These are phyloP conservation scores for Lachancea quebecensis DNA, from an alignment of 805 yeast species.

Conservation along the genomic window DNA sequence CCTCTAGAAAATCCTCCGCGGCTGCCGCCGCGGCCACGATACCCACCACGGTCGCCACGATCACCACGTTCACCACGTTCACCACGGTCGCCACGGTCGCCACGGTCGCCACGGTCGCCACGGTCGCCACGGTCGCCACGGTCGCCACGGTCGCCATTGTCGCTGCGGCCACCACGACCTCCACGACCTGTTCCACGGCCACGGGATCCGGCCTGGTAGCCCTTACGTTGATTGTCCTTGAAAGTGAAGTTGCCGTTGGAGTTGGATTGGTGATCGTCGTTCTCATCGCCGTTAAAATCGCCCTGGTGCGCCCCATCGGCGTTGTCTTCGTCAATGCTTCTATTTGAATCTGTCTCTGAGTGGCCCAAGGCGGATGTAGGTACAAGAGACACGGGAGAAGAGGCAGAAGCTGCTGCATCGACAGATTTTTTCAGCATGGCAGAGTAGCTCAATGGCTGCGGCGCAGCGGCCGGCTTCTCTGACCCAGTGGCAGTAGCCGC, in stretches of 20 bases:
- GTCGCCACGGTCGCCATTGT: constrained; percentile 8
- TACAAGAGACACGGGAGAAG: background rate
- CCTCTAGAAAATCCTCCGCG: constrained; percentile 14
- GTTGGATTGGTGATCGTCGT: constrained; percentile 2
- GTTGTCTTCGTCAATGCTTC: background rate
- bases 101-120: constrained; percentile 10
- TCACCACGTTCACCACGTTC: constrained; percentile 10
- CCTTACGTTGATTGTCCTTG: constrained; percentile 12
- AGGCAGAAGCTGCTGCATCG: constrained; percentile 12
- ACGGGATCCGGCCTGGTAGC: background rate
- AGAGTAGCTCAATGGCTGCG: constrained; percentile 23
- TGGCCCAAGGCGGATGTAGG: background rate
- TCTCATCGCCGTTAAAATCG: constrained; percentile 4
- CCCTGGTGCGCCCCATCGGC: background rate
- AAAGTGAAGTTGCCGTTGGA: constrained; percentile 11
- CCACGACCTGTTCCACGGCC: constrained; percentile 7
- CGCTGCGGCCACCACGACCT: constrained; percentile 13
- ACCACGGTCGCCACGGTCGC: constrained; percentile 8
- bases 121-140: constrained; percentile 15
- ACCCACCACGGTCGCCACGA: constrained; percentile 6
- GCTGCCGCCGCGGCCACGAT: constrained; percentile 18
- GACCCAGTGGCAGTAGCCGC: background rate
- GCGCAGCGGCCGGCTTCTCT: constrained; percentile 1
- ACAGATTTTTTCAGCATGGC: constrained; percentile 23
- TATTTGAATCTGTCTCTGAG: background rate